Evolutionary conservation across 75 land plant genomes (phyloP), one percentile per base, ranked within the genome.

Genomic region (Cryptomeria japonica): DNA sequence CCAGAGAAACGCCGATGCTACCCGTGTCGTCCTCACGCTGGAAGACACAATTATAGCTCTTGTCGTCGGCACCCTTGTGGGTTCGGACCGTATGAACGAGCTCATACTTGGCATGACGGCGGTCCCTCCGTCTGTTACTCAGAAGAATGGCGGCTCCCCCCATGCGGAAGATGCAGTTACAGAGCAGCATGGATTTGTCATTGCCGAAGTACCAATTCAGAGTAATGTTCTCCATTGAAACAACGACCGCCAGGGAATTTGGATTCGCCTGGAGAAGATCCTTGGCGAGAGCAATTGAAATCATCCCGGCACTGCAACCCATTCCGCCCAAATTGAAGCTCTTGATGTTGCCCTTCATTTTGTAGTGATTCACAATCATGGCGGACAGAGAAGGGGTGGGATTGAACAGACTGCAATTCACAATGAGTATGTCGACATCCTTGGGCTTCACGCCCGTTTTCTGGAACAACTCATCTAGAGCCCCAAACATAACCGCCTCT

Each of bases 271-370:
- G 93, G 10, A 93, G 91, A 37, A 93, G 87, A 34, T 92, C 93
- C 4, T 88, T 89, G 7, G 93, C 94, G 1, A 93, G 68, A 56
- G 92, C 94, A 9, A 92, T 86, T 56, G 94, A 88, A 77, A 93
- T 93, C 28, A 93, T 58, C 2, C 94, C 94, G 3, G 94, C 94
- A 39, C 91, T 90, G 89, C 94, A 93, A 0, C 94, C 94, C 94
- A 93, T 93, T 3, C 94, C 94, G 3, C 88, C 93, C 1, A 93
- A 87, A 61, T 92, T 93, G 83, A 49, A 90, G 86, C 86, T 89
- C 44, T 56, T 58, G 6, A 93, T 58, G 37, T 93, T 86, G 5
- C 93, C 90, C 15, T 88, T 68, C 88, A 93, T 83, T 79, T 92
- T 90, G 87, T 92, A 93, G 42, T 93, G 84, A 80, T 93, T 93